A percentile compares a stretch with the other conserved stretches of the same genome.
These are phyloP conservation scores for Thalassiosira profunda DNA, from an alignment of 108 stramenopile genomes.

Conservation along the genomic window DNA sequence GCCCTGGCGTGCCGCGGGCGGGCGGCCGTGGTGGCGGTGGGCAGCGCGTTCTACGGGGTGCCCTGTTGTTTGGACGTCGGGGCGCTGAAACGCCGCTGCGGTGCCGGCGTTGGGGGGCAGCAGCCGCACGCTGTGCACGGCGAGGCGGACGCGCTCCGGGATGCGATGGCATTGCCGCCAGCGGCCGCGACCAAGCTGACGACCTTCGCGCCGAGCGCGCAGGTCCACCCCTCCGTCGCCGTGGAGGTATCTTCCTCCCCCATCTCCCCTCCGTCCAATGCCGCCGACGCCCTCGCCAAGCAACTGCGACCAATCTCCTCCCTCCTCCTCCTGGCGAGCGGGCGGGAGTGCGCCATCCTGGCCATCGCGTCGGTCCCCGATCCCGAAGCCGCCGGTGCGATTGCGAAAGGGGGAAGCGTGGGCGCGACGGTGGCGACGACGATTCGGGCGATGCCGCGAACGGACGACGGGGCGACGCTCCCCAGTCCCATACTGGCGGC, in stretches of 20 bases:
- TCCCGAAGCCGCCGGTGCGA: background rate
- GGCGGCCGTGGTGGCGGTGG: conserved; percentile 77
- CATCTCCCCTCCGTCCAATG: too few relatives aligned
- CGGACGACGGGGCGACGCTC: conserved; percentile 62
- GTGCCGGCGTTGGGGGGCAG: background rate
- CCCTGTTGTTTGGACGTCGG: conserved; percentile 36
- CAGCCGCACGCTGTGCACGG: too few relatives aligned
- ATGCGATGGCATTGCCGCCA: too few relatives aligned
- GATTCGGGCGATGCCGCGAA: conserved; percentile 37
- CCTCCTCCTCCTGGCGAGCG: conserved; percentile 69
- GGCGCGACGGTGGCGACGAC: conserved; percentile 9
- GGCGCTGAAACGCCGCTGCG: too few relatives aligned
- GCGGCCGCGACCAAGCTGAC: conserved; percentile 52
- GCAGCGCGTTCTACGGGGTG: conserved; percentile 78
- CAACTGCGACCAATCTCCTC: conserved; percentile 23
- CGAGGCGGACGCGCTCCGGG: too few relatives aligned
- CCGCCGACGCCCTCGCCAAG: conserved; percentile 47
- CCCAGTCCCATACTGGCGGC: conserved; percentile 79
- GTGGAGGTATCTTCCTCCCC: conserved; percentile 48
- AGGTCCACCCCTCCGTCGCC: conserved; percentile 81
- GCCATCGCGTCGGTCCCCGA: conserved; percentile 57
- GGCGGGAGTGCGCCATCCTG: conserved; percentile 79
- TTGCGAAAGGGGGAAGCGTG: conserved; percentile 18
- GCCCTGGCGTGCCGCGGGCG: conserved; percentile 59
- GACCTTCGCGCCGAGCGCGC: conserved; percentile 73